These are phyloP conservation scores for Solioccasus polychromus DNA, from an alignment of 768 basidiomycete species.

Conservation along the genomic window DNA sequence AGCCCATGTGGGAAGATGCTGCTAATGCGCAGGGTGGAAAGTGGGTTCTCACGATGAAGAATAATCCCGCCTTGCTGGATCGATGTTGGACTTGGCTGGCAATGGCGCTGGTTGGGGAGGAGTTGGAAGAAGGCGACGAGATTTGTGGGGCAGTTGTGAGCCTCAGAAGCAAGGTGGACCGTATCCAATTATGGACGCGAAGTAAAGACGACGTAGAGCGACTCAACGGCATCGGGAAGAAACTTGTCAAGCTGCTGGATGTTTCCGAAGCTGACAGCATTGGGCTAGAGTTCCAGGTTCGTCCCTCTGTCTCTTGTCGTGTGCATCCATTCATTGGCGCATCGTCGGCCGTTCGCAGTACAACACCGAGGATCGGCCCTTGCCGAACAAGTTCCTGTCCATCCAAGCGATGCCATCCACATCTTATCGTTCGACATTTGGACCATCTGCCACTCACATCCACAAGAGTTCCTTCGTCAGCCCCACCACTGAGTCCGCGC, in stretches of 20 bases:
- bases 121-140: constrained; percentile 66
- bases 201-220: constrained; percentile 82
- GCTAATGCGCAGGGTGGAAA: constrained; percentile 91
- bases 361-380: constrained; percentile 84
- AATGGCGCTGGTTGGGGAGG: constrained; percentile 77
- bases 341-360: constrained; percentile 43
- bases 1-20: constrained; percentile 96
- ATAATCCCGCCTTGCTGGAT: constrained; percentile 74
- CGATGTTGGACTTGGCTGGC: constrained; percentile 88
- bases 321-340: not conserved
- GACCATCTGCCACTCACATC: constrained; percentile 25
- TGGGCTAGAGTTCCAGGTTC: constrained; percentile 87
- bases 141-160: constrained; percentile 89
- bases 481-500: constrained; percentile 24
- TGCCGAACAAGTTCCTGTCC: constrained; percentile 76
- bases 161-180: constrained; percentile 79
- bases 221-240: constrained; percentile 81
- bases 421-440: constrained; percentile 67
- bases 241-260: constrained; percentile 78
- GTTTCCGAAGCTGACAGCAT: constrained; percentile 81
- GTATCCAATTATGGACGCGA: constrained; percentile 91
- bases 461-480: constrained; percentile 21
- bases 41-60: constrained; percentile 94
- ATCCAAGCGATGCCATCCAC: constrained; percentile 70
- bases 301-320: constrained; percentile 16